phyloP scores from a whole-genome alignment of 352 stramenopile species.

The Pythium dissotocum region DNA sequence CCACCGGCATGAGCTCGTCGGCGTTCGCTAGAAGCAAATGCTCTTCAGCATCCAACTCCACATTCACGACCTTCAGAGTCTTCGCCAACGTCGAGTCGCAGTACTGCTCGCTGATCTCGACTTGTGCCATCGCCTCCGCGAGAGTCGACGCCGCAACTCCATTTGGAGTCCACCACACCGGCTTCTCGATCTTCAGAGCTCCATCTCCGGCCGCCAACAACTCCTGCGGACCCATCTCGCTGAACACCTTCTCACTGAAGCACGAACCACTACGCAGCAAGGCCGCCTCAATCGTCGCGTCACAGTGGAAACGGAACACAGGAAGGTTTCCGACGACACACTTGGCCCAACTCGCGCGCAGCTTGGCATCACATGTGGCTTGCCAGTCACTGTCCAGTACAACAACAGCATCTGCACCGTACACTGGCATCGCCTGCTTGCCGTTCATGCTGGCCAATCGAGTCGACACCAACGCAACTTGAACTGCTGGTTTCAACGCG shows the following conservation, averaged over 20 bases:
- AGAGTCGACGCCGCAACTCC: conserved; percentile 23
- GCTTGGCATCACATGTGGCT: conserved; percentile 73
- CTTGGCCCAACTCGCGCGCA: conserved; percentile 78
- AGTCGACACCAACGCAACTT: conserved; percentile 73
- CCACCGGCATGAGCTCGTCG: conserved; percentile 79
- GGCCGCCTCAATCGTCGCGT: conserved; percentile 77
- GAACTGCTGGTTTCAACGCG: conserved; percentile 51
- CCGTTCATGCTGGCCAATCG: conserved; percentile 45
- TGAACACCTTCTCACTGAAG: conserved; percentile 79
- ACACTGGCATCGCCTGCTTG: conserved; percentile 56
- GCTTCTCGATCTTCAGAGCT: conserved; percentile 53
- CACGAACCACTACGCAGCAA: conserved; percentile 70
- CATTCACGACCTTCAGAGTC: conserved; percentile 56
- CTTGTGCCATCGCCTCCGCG: conserved; percentile 30
- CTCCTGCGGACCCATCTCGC: conserved; percentile 71
- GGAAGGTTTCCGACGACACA: conserved; percentile 40
- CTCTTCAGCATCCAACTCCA: conserved; percentile 77
- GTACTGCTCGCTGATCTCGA: conserved; percentile 54
- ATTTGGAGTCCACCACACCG: conserved; percentile 65
- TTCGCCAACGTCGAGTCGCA: conserved; percentile 35
- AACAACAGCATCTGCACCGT: conserved; percentile 73
- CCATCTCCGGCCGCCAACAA: conserved; percentile 44
- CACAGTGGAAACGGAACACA: conserved; percentile 80
- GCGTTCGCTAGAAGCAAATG: conserved; percentile 82
- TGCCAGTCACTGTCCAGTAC: conserved; percentile 87